Percentiles rank a stretch among this genome's conserved stretches.
These are phyloP conservation scores for Martiniozyma asiatica DNA, from an alignment of 1,139 yeast species.

Conservation along the genomic window DNA sequence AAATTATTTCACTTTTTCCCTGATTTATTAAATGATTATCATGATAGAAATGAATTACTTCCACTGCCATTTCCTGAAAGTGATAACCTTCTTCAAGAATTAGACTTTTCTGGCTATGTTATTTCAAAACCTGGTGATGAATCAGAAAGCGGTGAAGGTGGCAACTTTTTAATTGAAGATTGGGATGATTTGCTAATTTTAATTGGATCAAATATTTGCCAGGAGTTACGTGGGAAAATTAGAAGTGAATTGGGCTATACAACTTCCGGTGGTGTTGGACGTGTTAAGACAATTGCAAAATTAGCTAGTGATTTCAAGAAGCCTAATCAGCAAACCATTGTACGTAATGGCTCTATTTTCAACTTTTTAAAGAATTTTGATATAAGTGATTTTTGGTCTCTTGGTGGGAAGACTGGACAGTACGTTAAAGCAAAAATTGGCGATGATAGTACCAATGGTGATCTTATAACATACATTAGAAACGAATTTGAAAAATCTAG, in stretches of 20 bases:
- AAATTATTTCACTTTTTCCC: constrained; percentile 27
- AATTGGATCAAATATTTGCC: constrained; percentile 51
- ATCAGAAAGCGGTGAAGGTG: constrained; percentile 7
- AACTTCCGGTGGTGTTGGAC: constrained; percentile 80
- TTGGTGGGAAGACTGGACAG: constrained; percentile 86
- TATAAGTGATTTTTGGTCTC: constrained; percentile 69
- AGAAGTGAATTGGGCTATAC: constrained; percentile 56
- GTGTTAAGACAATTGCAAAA: constrained; percentile 70
- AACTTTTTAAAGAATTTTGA: constrained; percentile 50
- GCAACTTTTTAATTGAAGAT: constrained; percentile 30
- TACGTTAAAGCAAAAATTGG: constrained; percentile 34
- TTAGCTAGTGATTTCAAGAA: constrained; percentile 79
- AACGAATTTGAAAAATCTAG: constrained; percentile 28
- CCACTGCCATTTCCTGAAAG: constrained; percentile 8
- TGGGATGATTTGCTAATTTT: constrained; percentile 79
- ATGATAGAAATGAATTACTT: constrained; percentile 11
- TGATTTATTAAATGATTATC: constrained; percentile 13
- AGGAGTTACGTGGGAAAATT: constrained; percentile 41
- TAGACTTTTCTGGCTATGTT: constrained; percentile 13
- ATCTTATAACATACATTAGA: constrained; percentile 32
- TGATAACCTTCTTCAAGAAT: constrained; percentile 25
- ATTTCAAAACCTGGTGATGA: constrained; percentile 23
- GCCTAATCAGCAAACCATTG: constrained; percentile 77
- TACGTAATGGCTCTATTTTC: constrained; percentile 37
- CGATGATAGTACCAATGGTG: constrained; percentile 9